These are phyloP conservation scores for Amborella trichopoda DNA, from an alignment of 164 flowering plant species.

Conservation along the genomic window DNA sequence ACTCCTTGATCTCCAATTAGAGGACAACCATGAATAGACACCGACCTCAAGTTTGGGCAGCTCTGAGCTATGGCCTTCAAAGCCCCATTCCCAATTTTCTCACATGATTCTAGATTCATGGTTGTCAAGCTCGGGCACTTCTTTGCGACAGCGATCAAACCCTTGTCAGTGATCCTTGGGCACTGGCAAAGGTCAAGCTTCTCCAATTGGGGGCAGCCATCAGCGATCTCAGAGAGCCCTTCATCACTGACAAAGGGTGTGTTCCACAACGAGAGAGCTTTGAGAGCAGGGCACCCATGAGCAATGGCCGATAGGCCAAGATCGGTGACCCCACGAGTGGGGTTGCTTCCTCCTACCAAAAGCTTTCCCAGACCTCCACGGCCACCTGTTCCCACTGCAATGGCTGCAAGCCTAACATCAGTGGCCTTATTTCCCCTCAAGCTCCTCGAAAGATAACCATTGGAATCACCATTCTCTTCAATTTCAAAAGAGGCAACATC, in stretches of 20 bases:
- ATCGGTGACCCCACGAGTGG: conserved; percentile 37
- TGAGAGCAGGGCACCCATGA: conserved; percentile 70
- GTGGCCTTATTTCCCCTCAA: conserved; percentile 86
- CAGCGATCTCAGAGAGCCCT: conserved; percentile 54
- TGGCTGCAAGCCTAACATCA: conserved; percentile 71
- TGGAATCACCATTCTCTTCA: conserved; percentile 21
- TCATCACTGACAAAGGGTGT: conserved; percentile 45
- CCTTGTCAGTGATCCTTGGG: conserved; percentile 46
- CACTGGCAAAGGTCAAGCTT: conserved; percentile 68
- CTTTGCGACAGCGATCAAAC: conserved; percentile 55
- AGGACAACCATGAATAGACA: conserved; percentile 57
- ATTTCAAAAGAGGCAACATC: conserved; percentile 7
- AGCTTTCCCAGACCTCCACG: conserved; percentile 85
- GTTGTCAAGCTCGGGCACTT: conserved; percentile 47
- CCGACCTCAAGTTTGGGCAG: conserved; percentile 47
- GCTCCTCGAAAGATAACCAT: conserved; percentile 52
- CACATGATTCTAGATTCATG: conserved; percentile 54
- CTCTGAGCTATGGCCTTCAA: conserved; percentile 45
- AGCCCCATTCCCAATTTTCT: conserved; percentile 48
- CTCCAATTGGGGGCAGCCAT: conserved; percentile 48
- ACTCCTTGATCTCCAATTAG: conserved; percentile 78
- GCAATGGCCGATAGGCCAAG: conserved; percentile 56
- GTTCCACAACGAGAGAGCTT: conserved; percentile 58
- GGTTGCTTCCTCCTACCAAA: conserved; percentile 40
- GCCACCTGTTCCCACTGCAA: conserved; percentile 56